Percentiles rank a stretch among this genome's conserved stretches.
Evolutionary conservation across 768 basidiomycete genomes (phyloP).

Genomic region (Lepiota venenata): DNA sequence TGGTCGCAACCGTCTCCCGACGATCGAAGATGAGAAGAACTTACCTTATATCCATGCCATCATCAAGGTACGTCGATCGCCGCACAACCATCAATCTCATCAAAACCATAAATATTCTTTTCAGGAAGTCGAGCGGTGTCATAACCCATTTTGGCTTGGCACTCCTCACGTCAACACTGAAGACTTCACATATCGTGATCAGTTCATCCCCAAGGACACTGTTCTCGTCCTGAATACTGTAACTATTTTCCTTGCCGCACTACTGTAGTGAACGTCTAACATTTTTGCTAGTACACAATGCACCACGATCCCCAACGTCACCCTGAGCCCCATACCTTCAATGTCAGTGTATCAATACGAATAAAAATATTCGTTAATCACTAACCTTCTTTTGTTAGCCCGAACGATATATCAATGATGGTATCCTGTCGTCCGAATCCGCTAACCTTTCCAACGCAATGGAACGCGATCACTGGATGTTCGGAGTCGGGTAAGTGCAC

Average conservation of each 20-base stretch:
- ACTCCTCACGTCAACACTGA: slow-evolving; percentile 36
- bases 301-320: slow-evolving; percentile 34
- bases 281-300: slow-evolving; percentile 28
- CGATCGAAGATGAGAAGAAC: slow-evolving; percentile 15
- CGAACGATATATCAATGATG: slow-evolving; percentile 41
- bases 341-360: slow-evolving; percentile 14
- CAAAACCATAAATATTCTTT: background rate
- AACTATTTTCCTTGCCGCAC: slow-evolving; percentile 10
- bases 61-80: slow-evolving; percentile 16
- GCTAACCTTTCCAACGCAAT: slow-evolving; percentile 37
- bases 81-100: background rate
- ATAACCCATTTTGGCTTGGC: slow-evolving; percentile 36
- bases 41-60: slow-evolving; percentile 19
- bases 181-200: slow-evolving; percentile 38
- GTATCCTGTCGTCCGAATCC: slow-evolving; percentile 35
- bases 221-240: slow-evolving; percentile 37
- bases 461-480: slow-evolving; percentile 50
- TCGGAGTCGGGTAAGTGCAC: slow-evolving; percentile 40
- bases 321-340: slow-evolving; percentile 34
- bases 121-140: slow-evolving; percentile 33
- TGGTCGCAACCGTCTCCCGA: slow-evolving; percentile 15
- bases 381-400: slow-evolving; percentile 22
- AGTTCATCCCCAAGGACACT: slow-evolving; percentile 37
- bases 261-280: slow-evolving; percentile 1
- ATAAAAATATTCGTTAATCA: no score